phyloP scores from a whole-genome alignment of 176 grass and related monocot species.

The Aegilops bicornis region DNA sequence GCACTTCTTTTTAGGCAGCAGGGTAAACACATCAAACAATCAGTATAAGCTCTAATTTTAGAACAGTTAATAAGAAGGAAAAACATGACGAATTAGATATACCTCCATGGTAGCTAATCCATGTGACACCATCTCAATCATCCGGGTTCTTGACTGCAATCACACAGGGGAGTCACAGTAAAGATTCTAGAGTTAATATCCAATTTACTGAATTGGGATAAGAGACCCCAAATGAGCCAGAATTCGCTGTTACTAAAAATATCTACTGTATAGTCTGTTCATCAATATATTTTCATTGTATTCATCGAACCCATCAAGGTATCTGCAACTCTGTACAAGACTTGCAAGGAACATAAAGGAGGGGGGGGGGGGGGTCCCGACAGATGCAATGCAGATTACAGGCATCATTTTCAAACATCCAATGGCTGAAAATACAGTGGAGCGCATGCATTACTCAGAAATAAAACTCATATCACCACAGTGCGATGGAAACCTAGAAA shows the following conservation, averaged over 20 bases:
- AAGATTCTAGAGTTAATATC: not conserved
- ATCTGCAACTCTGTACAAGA: too few relatives aligned
- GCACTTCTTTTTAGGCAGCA: not conserved
- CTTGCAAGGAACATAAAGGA: too few relatives aligned
- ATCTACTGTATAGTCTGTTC: not conserved
- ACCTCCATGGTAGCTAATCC: constrained; percentile 89
- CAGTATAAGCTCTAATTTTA: not conserved
- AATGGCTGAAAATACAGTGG: not conserved
- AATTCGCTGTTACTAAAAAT: not conserved
- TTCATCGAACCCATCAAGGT: constrained; percentile 13
- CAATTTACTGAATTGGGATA: constrained; percentile 6
- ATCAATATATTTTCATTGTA: not conserved
- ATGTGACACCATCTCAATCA: constrained; percentile 90
- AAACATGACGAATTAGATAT: not conserved
- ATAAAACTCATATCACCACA: not conserved
- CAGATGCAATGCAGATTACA: not conserved
- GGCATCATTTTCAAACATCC: not conserved
- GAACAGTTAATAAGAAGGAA: not conserved
- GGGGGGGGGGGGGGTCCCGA: too few relatives aligned
- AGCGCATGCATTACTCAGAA: not conserved
- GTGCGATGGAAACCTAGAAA: not conserved
- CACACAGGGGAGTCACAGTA: not conserved
- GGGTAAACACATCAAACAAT: constrained; percentile 4
- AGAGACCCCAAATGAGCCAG: not conserved
- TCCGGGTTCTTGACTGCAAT: constrained; percentile 65